phyloP scores from a whole-genome alignment of 495 filamentous ascomycete species.

The Penicillium samsonianum region DNA sequence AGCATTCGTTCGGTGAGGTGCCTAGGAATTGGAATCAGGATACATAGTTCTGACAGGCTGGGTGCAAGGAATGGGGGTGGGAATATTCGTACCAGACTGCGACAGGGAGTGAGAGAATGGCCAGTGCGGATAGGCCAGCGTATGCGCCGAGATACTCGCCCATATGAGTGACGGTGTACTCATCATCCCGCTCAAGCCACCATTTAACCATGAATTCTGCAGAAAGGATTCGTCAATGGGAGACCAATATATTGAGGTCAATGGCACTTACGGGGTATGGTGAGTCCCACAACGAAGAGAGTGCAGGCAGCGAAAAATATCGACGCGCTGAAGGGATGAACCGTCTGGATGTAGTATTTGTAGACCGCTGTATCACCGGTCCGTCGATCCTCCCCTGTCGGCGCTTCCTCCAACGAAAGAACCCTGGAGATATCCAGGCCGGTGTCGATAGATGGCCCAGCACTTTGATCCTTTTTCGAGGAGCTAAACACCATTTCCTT shows the following conservation, averaged over 20 bases:
- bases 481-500: background rate
- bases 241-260: background rate
- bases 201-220: constrained; percentile 1
- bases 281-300: background rate
- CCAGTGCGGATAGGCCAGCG: background rate
- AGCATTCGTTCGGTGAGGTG: background rate
- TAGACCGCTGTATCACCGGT: background rate
- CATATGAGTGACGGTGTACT: background rate
- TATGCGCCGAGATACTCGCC: background rate
- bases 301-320: background rate
- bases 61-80: background rate
- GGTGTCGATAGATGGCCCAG: background rate
- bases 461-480: background rate
- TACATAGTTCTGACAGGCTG: background rate
- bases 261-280: background rate
- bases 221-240: background rate
- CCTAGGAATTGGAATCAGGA: background rate
- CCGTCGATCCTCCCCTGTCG: background rate
- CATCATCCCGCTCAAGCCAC: background rate
- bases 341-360: background rate
- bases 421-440: background rate
- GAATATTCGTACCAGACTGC: background rate
- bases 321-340: background rate
- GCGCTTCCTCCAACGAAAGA: background rate
- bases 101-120: background rate